Percentiles rank a stretch among this genome's conserved stretches.
phyloP scores from a whole-genome alignment of 208 protist genomes.

The Novymonas esmeraldas region DNA sequence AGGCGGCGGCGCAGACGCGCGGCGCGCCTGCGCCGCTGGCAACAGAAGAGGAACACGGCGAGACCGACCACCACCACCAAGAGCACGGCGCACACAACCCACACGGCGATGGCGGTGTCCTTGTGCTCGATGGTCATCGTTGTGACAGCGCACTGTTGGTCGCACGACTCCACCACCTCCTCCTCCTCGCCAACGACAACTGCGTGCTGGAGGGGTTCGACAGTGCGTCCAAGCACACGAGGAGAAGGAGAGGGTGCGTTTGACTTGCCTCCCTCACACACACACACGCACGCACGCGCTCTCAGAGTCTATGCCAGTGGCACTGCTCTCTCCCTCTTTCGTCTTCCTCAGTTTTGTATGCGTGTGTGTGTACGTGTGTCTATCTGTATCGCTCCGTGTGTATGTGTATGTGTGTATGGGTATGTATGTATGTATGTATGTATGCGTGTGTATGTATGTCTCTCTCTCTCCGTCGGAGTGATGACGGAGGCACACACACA shows the following conservation, averaged over 20 bases:
- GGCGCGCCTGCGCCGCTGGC: constrained; percentile 15
- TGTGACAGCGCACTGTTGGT: no score
- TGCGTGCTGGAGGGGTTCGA: no score
- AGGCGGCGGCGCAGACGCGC: constrained; percentile 9
- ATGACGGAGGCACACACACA: neutral
- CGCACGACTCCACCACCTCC: no score
- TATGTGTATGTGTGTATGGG: constrained; percentile 16
- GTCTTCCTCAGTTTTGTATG: neutral
- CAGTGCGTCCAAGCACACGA: no score
- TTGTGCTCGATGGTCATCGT: constrained; percentile 44
- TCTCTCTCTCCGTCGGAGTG: no score
- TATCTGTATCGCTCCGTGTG: neutral
- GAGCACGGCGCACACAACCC: constrained; percentile 53
- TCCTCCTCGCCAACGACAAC: no score
- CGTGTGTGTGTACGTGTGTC: neutral
- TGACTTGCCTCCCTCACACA: no score
- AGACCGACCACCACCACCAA: constrained; percentile 50
- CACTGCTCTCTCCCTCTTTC: neutral
- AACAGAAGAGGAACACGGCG: constrained; percentile 32
- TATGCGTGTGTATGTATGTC: neutral
- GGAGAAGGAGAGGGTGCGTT: neutral
- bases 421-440: neutral
- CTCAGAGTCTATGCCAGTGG: no score
- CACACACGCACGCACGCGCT: neutral
- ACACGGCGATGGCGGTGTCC: constrained; percentile 55